A percentile compares a stretch with the other conserved stretches of the same genome.
phyloP scores from a whole-genome alignment of 306 rosid genomes.

The Quercus dentata region DNA sequence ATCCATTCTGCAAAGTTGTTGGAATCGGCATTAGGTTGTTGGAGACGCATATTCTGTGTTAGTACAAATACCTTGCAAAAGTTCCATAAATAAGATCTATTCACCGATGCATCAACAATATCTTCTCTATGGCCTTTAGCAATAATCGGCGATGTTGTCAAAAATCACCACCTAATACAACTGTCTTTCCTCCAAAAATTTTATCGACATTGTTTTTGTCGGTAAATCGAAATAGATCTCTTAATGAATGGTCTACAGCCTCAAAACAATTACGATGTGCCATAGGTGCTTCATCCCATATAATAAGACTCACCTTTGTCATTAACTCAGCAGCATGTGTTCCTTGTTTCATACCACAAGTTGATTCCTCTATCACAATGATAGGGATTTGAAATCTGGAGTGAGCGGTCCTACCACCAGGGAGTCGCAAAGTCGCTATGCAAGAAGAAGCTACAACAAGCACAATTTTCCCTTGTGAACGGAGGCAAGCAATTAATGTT shows the following conservation, averaged over 20 bases:
- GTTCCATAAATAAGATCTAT: too few relatives aligned
- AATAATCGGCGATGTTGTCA: background rate
- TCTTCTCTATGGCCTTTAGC: too few relatives aligned
- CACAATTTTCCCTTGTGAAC: too few relatives aligned
- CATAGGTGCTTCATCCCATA: background rate
- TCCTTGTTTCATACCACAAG: background rate
- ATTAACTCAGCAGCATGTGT: background rate
- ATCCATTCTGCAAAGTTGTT: too few relatives aligned
- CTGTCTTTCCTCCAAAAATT: background rate
- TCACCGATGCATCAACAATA: too few relatives aligned
- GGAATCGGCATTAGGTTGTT: too few relatives aligned
- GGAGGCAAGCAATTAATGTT: too few relatives aligned
- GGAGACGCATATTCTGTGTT: too few relatives aligned
- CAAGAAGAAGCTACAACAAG: background rate
- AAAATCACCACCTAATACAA: background rate
- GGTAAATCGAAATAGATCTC: background rate
- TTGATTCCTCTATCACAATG: background rate
- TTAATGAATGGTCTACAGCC: background rate
- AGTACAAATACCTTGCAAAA: too few relatives aligned
- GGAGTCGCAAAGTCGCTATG: background rate
- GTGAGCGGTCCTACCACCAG: background rate
- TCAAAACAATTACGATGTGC: background rate
- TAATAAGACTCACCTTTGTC: background rate
- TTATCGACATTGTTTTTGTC: background rate
- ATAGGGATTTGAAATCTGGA: background rate